These are phyloP conservation scores for Ogataea paraovalis DNA, from an alignment of 805 yeast species.

Conservation along the genomic window DNA sequence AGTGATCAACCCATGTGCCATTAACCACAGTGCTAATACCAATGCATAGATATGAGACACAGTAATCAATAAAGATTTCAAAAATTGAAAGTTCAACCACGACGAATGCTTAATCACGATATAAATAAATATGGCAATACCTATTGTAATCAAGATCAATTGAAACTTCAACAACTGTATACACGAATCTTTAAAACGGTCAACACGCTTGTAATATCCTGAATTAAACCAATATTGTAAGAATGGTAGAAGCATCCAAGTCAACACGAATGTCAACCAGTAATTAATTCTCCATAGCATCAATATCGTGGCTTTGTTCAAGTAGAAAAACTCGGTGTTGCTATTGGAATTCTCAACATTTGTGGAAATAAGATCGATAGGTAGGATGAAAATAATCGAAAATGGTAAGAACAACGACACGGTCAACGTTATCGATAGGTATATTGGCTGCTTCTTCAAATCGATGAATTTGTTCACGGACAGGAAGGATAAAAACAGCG, in stretches of 20 bases:
- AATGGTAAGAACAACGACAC: conserved; percentile 70
- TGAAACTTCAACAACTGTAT: conserved; percentile 58
- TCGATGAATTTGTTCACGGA: conserved; percentile 35
- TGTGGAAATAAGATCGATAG: conserved; percentile 67
- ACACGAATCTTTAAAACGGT: conserved; percentile 53
- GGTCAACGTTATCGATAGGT: conserved; percentile 44
- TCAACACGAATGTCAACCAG: conserved; percentile 75
- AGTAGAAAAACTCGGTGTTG: conserved; percentile 36
- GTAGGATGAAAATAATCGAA: conserved; percentile 68
- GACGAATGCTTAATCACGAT: conserved; percentile 39
- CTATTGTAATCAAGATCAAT: conserved; percentile 47
- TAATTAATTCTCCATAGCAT: conserved; percentile 69
- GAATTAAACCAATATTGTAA: conserved; percentile 70
- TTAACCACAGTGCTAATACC: conserved; percentile 71
- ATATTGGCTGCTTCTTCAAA: conserved; percentile 35
- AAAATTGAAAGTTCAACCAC: conserved; percentile 37
- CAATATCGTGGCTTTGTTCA: conserved; percentile 45
- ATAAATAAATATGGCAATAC: conserved; percentile 54
- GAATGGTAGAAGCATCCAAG: conserved; percentile 74
- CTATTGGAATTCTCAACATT: conserved; percentile 30
- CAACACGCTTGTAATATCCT: conserved; percentile 52
- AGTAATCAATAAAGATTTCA: conserved; percentile 69
- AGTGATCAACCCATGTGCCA: conserved; percentile 76
- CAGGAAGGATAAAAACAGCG: conserved; percentile 30
- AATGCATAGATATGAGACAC: conserved; percentile 74